Conservation (phyloP, 371 early-diverging fungal species). For the Zychaea mexicana region DNA sequence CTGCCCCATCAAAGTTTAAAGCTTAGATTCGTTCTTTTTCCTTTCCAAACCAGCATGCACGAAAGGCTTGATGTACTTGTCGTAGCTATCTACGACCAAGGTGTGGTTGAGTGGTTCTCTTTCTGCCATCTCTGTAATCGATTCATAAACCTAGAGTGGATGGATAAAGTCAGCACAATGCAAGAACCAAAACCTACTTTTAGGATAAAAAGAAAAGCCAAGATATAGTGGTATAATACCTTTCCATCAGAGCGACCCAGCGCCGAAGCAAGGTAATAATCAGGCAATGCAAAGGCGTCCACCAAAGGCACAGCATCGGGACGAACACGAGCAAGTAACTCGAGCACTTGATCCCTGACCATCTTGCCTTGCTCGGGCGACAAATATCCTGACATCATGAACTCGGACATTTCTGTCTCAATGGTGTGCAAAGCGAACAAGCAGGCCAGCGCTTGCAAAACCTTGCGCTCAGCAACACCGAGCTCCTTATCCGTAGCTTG, state of each 20-base stretch:
- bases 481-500: slow-evolving; percentile 23
- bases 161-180: too few species aligned
- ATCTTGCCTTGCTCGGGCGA: slow-evolving; percentile 52
- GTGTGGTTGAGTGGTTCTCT: slow-evolving; percentile 70
- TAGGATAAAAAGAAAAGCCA: too few species aligned
- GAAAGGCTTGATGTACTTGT: slow-evolving; percentile 58
- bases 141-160: slow-evolving; percentile 82
- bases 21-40: not conserved
- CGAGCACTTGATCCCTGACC: slow-evolving; percentile 51
- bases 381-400: slow-evolving; percentile 56
- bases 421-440: slow-evolving; percentile 69
- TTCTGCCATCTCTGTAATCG: slow-evolving; percentile 68
- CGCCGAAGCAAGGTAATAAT: slow-evolving; percentile 76
- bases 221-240: too few species aligned
- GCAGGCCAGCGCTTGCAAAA: slow-evolving; percentile 47
- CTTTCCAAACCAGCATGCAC: slow-evolving; percentile 26
- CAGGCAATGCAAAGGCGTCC: slow-evolving; percentile 79
- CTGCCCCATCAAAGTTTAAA: not conserved
- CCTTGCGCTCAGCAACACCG: slow-evolving; percentile 35
- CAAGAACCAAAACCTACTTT: too few species aligned
- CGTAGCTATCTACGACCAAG: slow-evolving; percentile 58
- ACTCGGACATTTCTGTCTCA: slow-evolving; percentile 66
- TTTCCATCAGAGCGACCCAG: slow-evolving; percentile 77
- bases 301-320: slow-evolving; percentile 75
- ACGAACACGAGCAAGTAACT: slow-evolving; percentile 59